These are phyloP conservation scores for Beauveria sp. DNA, from an alignment of 2,329 filamentous ascomycete species.

Conservation along the genomic window DNA sequence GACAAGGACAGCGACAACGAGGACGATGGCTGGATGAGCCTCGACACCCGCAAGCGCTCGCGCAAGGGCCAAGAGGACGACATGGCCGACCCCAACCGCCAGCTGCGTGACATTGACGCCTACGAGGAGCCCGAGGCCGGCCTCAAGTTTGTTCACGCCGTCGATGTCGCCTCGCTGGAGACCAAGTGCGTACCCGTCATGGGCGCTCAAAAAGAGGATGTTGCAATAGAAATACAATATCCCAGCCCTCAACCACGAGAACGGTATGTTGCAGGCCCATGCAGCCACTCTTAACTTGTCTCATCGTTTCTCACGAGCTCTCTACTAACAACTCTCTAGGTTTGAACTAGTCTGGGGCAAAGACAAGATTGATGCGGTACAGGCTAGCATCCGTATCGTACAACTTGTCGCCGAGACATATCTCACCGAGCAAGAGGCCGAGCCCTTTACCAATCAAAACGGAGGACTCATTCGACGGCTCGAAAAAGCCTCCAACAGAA, in stretches of 20 bases:
- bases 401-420: constrained; percentile 68
- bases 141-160: constrained; percentile 49
- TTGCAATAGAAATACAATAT: constrained; percentile 69
- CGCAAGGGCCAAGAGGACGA: constrained; percentile 34
- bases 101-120: constrained; percentile 36
- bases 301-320: not conserved
- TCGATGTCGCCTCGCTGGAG: constrained; percentile 44
- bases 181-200: constrained; percentile 44
- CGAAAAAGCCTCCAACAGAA: constrained; percentile 63
- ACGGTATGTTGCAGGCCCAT: constrained; percentile 38
- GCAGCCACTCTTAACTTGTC: not conserved
- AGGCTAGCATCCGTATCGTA: constrained; percentile 65
- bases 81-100: constrained; percentile 38
- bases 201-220: constrained; percentile 42
- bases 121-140: constrained; percentile 36
- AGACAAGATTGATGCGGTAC: constrained; percentile 69
- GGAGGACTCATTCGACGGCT: constrained; percentile 70
- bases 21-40: constrained; percentile 43
- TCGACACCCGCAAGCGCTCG: constrained; percentile 41
- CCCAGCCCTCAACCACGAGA: constrained; percentile 66
- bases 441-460: constrained; percentile 62
- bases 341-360: constrained; percentile 66
- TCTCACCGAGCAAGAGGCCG: constrained; percentile 60
- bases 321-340: constrained; percentile 18
- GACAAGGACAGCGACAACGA: constrained; percentile 44